Conservation (phyloP, 2,329 filamentous ascomycete species). For the Fusarium musae region DNA sequence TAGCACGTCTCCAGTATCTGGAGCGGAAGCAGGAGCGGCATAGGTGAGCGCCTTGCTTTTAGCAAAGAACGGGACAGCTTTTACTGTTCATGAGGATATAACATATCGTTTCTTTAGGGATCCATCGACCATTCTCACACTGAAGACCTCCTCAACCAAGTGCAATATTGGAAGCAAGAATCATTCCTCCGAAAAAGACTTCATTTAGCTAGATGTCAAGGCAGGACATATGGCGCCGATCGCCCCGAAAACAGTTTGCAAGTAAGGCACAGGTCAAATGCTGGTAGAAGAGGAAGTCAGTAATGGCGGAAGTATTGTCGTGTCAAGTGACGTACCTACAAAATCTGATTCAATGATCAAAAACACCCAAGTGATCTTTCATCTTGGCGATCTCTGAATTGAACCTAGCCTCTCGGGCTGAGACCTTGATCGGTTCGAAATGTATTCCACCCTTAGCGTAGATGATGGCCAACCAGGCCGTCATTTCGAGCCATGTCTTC, state of each 20-base stretch:
- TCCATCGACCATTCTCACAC: fast-evolving
- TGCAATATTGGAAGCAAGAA: neutral
- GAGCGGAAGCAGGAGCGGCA: neutral
- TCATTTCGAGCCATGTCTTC: neutral
- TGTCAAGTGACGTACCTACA: neutral
- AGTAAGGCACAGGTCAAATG: too few relatives aligned
- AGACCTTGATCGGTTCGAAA: neutral
- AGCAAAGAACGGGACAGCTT: fast-evolving
- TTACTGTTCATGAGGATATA: neutral
- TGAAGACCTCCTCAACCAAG: neutral
- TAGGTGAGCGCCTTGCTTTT: neutral
- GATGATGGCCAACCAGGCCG: fast-evolving
- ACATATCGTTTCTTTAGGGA: too few relatives aligned
- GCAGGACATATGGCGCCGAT: neutral
- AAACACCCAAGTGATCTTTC: neutral
- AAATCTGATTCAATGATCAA: neutral
- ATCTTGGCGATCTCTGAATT: fast-evolving
- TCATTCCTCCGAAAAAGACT: neutral
- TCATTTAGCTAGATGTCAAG: neutral
- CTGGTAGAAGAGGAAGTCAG: neutral
- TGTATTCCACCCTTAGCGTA: neutral
- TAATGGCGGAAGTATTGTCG: neutral
- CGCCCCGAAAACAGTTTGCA: neutral
- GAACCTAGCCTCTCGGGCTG: neutral
- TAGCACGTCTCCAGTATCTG: neutral